Evolutionary conservation across 805 yeast species (phyloP).

Genomic region (Allodekkera sacchari): DNA sequence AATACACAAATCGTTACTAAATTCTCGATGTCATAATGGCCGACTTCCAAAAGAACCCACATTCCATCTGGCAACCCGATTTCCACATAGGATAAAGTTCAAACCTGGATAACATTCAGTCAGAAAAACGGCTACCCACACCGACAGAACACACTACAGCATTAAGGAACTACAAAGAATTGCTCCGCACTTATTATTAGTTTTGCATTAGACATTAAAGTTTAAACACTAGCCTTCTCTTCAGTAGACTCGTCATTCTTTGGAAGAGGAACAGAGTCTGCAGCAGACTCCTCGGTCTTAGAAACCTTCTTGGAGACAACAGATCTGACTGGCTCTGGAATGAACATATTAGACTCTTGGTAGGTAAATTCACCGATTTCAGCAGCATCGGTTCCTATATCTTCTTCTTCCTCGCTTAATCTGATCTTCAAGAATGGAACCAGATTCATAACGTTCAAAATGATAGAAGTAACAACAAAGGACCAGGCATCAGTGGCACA

Average conservation of each 20-base stretch:
- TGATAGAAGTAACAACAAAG: slow-evolving; percentile 59
- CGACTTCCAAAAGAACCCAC: no score
- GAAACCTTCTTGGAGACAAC: slow-evolving; percentile 21
- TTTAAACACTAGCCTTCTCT: slow-evolving; percentile 13
- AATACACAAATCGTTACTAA: no score
- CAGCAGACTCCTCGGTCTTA: slow-evolving; percentile 15
- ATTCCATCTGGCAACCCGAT: no score
- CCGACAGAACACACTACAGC: no score
- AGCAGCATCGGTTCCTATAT: slow-evolving; percentile 77
- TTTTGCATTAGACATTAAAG: no score
- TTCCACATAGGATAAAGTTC: no score
- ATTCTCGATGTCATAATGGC: no score
- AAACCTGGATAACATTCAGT: no score
- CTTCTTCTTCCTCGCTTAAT: slow-evolving; percentile 80
- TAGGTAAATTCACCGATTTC: slow-evolving; percentile 89
- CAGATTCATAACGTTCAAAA: slow-evolving; percentile 59
- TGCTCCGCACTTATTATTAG: no score
- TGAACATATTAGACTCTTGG: slow-evolving; percentile 54
- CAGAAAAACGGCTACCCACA: no score
- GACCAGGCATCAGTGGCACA: slow-evolving; percentile 69
- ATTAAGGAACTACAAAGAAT: no score
- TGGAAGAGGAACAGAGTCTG: slow-evolving; percentile 23
- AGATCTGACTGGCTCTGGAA: slow-evolving; percentile 75
- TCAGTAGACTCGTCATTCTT: slow-evolving; percentile 13
- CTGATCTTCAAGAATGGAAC: slow-evolving; percentile 79